Evolutionary conservation across 2,329 filamentous ascomycete genomes (phyloP), one percentile per base, ranked within the genome.

Genomic region (Canariomyces notabilis): DNA sequence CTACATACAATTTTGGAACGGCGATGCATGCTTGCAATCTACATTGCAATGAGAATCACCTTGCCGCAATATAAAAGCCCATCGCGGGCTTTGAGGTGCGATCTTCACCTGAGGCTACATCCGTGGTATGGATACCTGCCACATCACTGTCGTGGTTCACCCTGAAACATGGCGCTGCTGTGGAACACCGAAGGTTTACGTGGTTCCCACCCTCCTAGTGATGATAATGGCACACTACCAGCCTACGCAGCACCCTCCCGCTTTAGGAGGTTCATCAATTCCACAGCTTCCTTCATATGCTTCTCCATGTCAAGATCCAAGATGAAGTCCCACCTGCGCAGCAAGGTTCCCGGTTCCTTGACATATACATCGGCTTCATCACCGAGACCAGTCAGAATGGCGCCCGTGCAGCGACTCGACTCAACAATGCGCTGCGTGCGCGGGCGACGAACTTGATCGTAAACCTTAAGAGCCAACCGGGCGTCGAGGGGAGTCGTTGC

Each of bases 231-330:
- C n/a, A n/a, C n/a, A n/a, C n/a, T n/a, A n/a, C n/a, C n/a, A n/a
- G n/a, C n/a, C n/a, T n/a, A n/a, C n/a, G n/a, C n/a, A n/a, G n/a
- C 26, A 9, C 26, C 4, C 26, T 29, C 26, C 26, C 26, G 26
- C 26, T 39, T 3, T 7, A 39, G 70, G 0, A 76, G 72, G 44
- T 69, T 64, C 50, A 75, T 62, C 49, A 73, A 80, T 0, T 76
- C 77, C 26, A 81, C 26, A 11, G 37, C 26, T 7, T 40, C 37
- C 26, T 29, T 29, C 26, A 12, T 9, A 37, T 37, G 35, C 35
- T 37, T 18, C 5, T 36, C 31, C 15, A 43, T 22, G 12, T 43
- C 32, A 2, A 43, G 8, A 36, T 43, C 41, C 16, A 43, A 14
- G n/a, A 43, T 43, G 18, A 43, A 36, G 18, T 37, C 41, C 41